Conservation (phyloP, 1,284 basidiomycete species). For the Irpex rosettiformis region DNA sequence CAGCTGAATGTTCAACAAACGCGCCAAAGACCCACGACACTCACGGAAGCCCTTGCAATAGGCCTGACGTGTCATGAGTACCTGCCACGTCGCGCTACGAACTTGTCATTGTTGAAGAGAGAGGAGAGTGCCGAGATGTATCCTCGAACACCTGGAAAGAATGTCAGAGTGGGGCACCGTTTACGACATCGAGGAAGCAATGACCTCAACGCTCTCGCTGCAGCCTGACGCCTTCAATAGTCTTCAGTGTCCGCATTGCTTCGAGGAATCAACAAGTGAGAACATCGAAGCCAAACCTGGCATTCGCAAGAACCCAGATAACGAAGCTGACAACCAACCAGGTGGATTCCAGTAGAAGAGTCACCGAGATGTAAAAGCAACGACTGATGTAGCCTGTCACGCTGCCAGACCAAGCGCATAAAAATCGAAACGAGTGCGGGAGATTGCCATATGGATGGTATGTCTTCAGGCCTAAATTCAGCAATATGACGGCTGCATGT, state of each 20-base stretch:
- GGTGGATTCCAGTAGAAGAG: not conserved
- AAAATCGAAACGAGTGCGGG: not conserved
- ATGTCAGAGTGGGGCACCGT: not conserved
- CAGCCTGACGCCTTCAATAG: not conserved
- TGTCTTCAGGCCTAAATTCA: not conserved
- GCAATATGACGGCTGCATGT: not conserved
- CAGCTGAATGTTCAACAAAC: not conserved
- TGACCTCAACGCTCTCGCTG: not conserved
- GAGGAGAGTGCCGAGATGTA: not conserved
- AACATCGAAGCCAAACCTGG: not conserved
- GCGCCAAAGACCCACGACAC: not conserved
- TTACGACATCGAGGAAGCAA: not conserved
- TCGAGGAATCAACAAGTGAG: not conserved
- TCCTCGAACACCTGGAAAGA: not conserved
- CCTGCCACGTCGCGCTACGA: not conserved
- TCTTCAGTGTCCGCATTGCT: not conserved
- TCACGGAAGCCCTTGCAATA: not conserved
- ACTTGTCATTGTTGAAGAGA: not conserved
- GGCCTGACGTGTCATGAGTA: not conserved
- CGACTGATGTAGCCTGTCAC: not conserved
- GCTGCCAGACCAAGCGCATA: not conserved
- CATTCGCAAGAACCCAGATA: not conserved
- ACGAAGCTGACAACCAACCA: not conserved
- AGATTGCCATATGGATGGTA: not conserved
- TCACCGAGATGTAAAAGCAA: not conserved